A percentile compares a stretch with the other conserved stretches of the same genome.
Conservation (phyloP, 2,329 filamentous ascomycete species). For the Allantophomopsis cytisporea region DNA sequence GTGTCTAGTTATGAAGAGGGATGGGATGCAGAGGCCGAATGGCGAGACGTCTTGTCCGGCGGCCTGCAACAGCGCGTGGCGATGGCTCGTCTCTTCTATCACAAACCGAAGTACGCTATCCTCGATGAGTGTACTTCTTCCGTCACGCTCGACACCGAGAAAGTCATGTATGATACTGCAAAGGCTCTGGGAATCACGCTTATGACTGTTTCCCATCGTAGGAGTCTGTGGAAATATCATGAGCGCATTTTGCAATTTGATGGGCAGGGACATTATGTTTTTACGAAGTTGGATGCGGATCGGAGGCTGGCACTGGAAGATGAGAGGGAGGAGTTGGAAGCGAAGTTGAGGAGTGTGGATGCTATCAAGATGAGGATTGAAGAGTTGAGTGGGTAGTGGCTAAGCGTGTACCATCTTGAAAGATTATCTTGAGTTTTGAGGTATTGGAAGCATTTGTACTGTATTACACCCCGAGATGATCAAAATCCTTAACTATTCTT, state of each 20-base stretch:
- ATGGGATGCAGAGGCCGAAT: slow-evolving; percentile 92
- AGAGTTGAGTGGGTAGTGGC: slow-evolving; percentile 38
- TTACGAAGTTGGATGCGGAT: slow-evolving; percentile 82
- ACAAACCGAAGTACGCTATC: slow-evolving; percentile 85
- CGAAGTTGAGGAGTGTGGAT: slow-evolving; percentile 71
- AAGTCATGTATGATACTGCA: slow-evolving; percentile 93
- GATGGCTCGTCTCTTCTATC: slow-evolving; percentile 93
- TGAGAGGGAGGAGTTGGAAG: slow-evolving; percentile 87
- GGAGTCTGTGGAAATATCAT: slow-evolving; percentile 95
- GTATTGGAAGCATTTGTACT: no score
- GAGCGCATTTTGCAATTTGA: slow-evolving; percentile 92
- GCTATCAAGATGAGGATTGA: slow-evolving; percentile 76
- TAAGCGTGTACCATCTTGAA: no score
- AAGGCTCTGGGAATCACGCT: slow-evolving; percentile 85
- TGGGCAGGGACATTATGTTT: slow-evolving; percentile 82
- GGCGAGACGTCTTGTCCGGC: slow-evolving; percentile 85
- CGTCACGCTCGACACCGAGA: slow-evolving; percentile 90
- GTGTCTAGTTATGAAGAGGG: slow-evolving; percentile 63
- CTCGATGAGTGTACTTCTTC: slow-evolving; percentile 92
- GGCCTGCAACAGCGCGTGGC: slow-evolving; percentile 92
- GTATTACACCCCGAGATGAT: no score
- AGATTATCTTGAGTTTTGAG: no score
- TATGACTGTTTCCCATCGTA: slow-evolving; percentile 88
- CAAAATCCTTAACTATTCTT: no score
- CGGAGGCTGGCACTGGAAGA: slow-evolving; percentile 77